These are phyloP conservation scores for Sarocladium brachiariae DNA, from an alignment of 2,329 filamentous ascomycete genomes.

Conservation along the genomic window DNA sequence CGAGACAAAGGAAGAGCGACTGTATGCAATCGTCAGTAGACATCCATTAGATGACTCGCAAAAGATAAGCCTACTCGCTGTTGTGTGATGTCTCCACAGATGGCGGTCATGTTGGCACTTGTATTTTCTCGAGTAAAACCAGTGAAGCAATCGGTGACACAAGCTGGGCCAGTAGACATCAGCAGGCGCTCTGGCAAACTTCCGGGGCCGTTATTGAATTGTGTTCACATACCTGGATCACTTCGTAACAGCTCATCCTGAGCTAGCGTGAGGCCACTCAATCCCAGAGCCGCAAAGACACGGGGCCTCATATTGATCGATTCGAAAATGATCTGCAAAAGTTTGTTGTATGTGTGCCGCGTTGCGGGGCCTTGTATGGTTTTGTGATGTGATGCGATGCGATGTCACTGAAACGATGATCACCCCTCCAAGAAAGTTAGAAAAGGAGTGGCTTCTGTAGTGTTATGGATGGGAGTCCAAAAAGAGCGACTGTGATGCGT, in stretches of 20 bases:
- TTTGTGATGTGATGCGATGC: slow-evolving; percentile 15
- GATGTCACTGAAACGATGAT: slow-evolving; percentile 24
- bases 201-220: neutral
- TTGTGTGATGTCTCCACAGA: neutral
- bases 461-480: slow-evolving; percentile 14
- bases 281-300: neutral
- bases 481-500: slow-evolving; percentile 20
- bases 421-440: slow-evolving; percentile 22
- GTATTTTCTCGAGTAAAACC: neutral
- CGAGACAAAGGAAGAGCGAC: slow-evolving; percentile 10
- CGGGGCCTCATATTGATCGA: neutral
- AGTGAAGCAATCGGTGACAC: neutral
- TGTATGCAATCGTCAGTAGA: neutral
- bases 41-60: neutral
- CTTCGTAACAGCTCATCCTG: neutral
- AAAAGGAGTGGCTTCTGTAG: slow-evolving; percentile 6
- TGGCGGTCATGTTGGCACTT: neutral
- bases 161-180: neutral
- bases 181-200: neutral
- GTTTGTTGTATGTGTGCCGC: neutral
- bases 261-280: neutral
- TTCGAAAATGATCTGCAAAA: neutral
- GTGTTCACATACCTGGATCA: neutral
- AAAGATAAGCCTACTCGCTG: neutral
- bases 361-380: neutral